These are phyloP conservation scores for Fusarium tjaetaba DNA, from an alignment of 2,329 filamentous ascomycete genomes.

Conservation along the genomic window DNA sequence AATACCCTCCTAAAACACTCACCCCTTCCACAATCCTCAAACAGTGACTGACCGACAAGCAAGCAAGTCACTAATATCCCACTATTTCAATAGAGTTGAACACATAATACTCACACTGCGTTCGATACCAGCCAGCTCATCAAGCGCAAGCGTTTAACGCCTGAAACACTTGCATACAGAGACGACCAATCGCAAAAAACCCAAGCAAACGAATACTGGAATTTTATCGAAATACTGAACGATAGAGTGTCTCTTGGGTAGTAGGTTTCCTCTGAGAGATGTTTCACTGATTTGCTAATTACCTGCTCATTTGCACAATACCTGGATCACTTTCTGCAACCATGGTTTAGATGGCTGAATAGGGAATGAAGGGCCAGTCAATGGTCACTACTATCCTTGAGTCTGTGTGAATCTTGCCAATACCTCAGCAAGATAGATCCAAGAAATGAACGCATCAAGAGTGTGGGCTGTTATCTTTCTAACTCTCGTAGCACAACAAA, in stretches of 20 bases:
- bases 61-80: background rate
- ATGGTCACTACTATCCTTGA: background rate
- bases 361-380: background rate
- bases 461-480: background rate
- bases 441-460: background rate
- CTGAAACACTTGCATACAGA: background rate
- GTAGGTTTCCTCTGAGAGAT: background rate
- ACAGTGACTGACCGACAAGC: background rate
- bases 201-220: background rate
- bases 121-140: background rate
- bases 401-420: background rate
- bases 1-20: background rate
- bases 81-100: background rate
- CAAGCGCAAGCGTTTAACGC: background rate
- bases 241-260: background rate
- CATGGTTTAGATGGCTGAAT: background rate
- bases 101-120: background rate
- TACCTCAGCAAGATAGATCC: background rate
- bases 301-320: background rate
- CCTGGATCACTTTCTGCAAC: background rate
- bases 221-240: background rate
- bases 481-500: background rate
- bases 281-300: background rate
- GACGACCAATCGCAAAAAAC: background rate
- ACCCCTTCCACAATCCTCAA: background rate